Base-by-base conservation (phyloP, 2,329 filamentous ascomycete genomes). In the Cucurbitaria berberidis region DNA sequence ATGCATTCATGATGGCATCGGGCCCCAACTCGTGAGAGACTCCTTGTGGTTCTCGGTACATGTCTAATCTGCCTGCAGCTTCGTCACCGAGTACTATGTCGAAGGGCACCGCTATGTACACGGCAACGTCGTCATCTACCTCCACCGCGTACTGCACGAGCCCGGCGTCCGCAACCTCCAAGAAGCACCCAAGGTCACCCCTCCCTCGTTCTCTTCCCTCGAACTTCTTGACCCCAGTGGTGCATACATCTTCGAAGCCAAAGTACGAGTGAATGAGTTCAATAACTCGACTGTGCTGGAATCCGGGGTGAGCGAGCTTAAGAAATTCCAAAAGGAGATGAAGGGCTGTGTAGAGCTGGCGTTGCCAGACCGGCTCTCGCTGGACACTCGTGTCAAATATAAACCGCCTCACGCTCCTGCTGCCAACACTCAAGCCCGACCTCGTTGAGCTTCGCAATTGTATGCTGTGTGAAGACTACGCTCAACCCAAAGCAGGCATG, bases 371-470 rank as follows among this genome's bases (percentile, higher is more conserved):
- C 77, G 86, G 44, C 70, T 88, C 44, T 76, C 81, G 22, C 72
- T 88, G 57, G 85, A 88, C 66, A 85, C 84, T 3, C 78, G 85
- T 50, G 82, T 85, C 34, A 86, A 82, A 68, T 83, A 78, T 57
- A 68, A 64, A 29, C 56, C 68, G 13, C 62, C 63, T 34, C 55
- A 57, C 34, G 48, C 59, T 15, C 43, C 53, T 24, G 57, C 54
- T 26, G 52, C 53, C 18, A 51, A 24, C 35, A 49, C 47, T 7
- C 63, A 52, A 45, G 41, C 36, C 16, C 62, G 62, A 27, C 52
- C 50, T 47, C 64, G 63, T 15, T 71, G 63, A 68, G 22, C n/a
- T 6, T 16, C 18, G 15, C 15, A 32, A 13, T 43, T 32, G 3
- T 10, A 22, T 34, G 6, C 36, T 24, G 4, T 2, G 8, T 22